Evolutionary conservation across 345 rosid genomes (phyloP).

Genomic region (Aquilaria yunnanensis): DNA sequence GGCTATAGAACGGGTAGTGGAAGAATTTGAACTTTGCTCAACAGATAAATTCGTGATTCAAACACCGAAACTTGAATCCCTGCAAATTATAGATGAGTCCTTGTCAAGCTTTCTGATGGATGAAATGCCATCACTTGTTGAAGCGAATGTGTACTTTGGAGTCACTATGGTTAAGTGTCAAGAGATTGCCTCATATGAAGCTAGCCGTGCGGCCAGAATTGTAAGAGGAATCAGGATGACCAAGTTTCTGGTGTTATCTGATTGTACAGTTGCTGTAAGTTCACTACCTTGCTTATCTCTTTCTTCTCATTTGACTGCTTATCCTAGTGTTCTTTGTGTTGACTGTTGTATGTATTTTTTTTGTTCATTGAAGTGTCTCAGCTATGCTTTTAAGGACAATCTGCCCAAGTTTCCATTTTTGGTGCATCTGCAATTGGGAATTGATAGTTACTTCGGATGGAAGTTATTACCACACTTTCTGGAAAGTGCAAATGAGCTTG

Average conservation of each 20-base stretch:
- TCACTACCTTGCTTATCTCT: neutral
- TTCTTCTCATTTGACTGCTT: neutral
- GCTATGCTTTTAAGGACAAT: neutral
- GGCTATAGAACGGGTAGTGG: accelerated
- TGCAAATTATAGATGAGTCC: neutral
- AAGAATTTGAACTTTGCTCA: neutral
- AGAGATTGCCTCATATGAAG: neutral
- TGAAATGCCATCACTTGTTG: neutral
- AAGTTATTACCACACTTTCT: no score
- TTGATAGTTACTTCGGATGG: neutral
- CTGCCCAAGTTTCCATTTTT: neutral
- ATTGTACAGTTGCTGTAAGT: neutral
- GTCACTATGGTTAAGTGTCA: neutral
- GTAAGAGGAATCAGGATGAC: neutral
- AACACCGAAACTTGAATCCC: neutral
- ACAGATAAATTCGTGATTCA: neutral
- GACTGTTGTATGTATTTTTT: no score
- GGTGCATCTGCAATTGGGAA: neutral
- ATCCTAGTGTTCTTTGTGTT: neutral
- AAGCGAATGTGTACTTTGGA: neutral
- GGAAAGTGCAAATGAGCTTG: no score
- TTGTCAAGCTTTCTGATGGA: neutral
- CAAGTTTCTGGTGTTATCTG: neutral
- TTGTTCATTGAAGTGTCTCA: no score
- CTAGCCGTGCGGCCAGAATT: neutral